Evolutionary conservation across 129 eudicot genomes (phyloP).

Genomic region (Artemisia tridentata): DNA sequence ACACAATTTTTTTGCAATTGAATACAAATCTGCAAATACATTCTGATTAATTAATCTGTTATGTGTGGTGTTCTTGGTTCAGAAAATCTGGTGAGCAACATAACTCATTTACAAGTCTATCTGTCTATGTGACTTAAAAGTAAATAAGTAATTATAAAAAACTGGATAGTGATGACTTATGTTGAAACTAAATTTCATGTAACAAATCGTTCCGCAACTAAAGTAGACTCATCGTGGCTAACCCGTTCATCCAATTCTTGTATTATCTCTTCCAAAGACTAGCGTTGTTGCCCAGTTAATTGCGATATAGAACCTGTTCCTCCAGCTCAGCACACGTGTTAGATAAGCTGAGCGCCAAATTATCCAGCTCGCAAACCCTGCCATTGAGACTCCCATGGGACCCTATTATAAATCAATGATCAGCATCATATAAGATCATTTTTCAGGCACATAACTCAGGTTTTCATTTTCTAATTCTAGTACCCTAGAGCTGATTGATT

Average conservation of each 20-base stretch:
- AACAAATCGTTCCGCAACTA: slow-evolving; percentile 16
- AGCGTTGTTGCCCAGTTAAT: slow-evolving; percentile 91
- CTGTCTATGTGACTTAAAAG: too few relatives aligned
- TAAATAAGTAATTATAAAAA: neutral
- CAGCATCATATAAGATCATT: neutral
- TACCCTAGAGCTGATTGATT: neutral
- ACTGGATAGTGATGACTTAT: neutral
- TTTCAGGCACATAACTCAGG: slow-evolving; percentile 1
- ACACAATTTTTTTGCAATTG: too few relatives aligned
- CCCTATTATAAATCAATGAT: slow-evolving; percentile 42
- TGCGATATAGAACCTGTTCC: slow-evolving; percentile 87
- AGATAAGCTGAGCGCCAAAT: slow-evolving; percentile 96
- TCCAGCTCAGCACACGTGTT: slow-evolving; percentile 96
- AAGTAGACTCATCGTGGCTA: neutral
- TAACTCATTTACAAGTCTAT: too few relatives aligned
- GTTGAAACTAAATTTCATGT: neutral
- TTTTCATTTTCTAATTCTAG: neutral
- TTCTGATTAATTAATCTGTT: too few relatives aligned
- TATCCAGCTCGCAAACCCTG: slow-evolving; percentile 90
- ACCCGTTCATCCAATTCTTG: slow-evolving; percentile 47
- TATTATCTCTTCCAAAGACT: slow-evolving; percentile 78
- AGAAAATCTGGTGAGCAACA: too few relatives aligned
- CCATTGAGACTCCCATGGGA: slow-evolving; percentile 65
- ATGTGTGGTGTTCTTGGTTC: too few relatives aligned
- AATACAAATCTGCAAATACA: too few relatives aligned